A percentile compares a stretch with the other conserved stretches of the same genome.
phyloP scores from a whole-genome alignment of 805 yeast species.

The Candida rishiriensis region DNA sequence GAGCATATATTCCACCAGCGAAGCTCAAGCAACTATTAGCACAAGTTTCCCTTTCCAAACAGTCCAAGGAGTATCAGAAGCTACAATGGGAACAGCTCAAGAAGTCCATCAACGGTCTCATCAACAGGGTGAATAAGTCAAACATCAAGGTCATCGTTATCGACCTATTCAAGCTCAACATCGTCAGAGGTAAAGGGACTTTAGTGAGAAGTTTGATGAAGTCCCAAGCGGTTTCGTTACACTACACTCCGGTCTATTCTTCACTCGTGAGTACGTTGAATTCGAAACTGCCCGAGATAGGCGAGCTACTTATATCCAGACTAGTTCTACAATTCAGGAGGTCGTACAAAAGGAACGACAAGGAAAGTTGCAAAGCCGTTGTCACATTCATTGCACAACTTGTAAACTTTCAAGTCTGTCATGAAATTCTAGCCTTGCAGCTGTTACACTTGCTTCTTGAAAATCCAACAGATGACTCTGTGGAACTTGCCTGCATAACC shows the following conservation, averaged over 20 bases:
- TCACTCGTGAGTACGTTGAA: slow-evolving; percentile 57
- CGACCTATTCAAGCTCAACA: slow-evolving; percentile 52
- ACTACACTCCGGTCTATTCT: slow-evolving; percentile 46
- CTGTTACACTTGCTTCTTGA: slow-evolving; percentile 44
- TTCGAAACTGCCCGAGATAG: slow-evolving; percentile 65
- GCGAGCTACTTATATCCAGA: slow-evolving; percentile 50
- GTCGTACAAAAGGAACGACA: slow-evolving; percentile 45
- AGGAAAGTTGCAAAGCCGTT: slow-evolving; percentile 37
- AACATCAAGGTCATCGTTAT: slow-evolving; percentile 47
- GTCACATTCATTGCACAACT: slow-evolving; percentile 55
- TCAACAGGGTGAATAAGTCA: slow-evolving; percentile 40
- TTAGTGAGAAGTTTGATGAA: slow-evolving; percentile 55
- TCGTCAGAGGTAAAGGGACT: slow-evolving; percentile 58
- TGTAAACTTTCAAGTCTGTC: slow-evolving; percentile 56
- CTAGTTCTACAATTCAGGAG: slow-evolving; percentile 55
- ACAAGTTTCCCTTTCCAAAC: slow-evolving; percentile 11
- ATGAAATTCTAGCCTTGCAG: slow-evolving; percentile 51
- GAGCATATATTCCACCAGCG: slow-evolving; percentile 53
- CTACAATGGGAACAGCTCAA: slow-evolving; percentile 54
- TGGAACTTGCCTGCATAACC: slow-evolving; percentile 50
- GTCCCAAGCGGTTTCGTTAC: slow-evolving; percentile 39
- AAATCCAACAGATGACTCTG: slow-evolving; percentile 45
- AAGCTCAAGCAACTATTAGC: slow-evolving; percentile 40
- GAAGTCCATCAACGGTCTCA: slow-evolving; percentile 40
- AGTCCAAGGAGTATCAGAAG: slow-evolving; percentile 41